Percentiles rank a stretch among this genome's conserved stretches.
Evolutionary conservation across 306 rosid genomes (phyloP).

Genomic region (Trichosanthes truncata): DNA sequence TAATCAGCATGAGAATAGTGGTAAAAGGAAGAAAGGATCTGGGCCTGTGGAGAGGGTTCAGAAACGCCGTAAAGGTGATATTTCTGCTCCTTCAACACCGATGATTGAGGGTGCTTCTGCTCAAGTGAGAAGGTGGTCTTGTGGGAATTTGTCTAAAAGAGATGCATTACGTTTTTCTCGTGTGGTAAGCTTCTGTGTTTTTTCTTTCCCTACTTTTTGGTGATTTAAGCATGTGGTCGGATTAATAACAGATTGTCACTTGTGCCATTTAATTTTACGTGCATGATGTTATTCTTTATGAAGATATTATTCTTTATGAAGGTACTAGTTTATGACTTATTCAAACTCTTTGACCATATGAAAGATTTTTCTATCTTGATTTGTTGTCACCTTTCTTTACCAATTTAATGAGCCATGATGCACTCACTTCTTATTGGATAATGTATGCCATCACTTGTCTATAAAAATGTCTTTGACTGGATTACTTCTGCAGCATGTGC

Average conservation of each 20-base stretch:
- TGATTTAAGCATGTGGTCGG: background rate
- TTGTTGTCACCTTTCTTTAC: background rate
- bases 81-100: slow-evolving; percentile 57
- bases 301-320: background rate
- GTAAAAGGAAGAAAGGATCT: slow-evolving; percentile 76
- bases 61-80: slow-evolving; percentile 76
- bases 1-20: slow-evolving; percentile 61
- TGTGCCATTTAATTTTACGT: slow-evolving; percentile 1
- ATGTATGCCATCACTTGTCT: background rate
- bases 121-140: slow-evolving; percentile 93
- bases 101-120: slow-evolving; percentile 82
- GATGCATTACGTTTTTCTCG: slow-evolving; percentile 87
- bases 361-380: background rate
- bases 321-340: background rate
- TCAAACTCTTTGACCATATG: background rate
- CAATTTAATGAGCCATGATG: background rate
- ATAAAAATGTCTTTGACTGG: background rate
- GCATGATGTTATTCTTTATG: background rate
- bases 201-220: background rate
- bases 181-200: slow-evolving; percentile 43
- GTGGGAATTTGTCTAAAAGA: slow-evolving; percentile 82
- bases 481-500: background rate
- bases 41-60: slow-evolving; percentile 67
- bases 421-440: background rate
- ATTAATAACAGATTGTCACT: background rate